Evolutionary conservation across 352 stramenopile species (phyloP).

Genomic region (Phytophthora foliorum): DNA sequence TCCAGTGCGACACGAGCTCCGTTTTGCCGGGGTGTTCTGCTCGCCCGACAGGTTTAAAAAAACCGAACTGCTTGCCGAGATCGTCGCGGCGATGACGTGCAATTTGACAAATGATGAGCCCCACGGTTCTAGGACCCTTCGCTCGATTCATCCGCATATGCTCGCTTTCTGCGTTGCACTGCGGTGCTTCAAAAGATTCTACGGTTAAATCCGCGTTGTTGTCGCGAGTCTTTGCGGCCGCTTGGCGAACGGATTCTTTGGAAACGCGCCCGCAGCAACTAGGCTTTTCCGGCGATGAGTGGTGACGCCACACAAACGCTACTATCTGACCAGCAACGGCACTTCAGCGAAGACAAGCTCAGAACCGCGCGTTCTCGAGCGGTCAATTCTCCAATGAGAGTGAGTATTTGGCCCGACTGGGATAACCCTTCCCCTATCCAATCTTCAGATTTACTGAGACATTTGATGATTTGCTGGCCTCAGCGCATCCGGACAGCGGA

Average conservation of each 20-base stretch:
- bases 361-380: neutral
- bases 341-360: neutral
- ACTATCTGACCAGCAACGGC: neutral
- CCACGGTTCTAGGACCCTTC: too few relatives aligned
- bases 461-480: neutral
- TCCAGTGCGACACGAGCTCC: constrained; percentile 8
- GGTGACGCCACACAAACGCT: neutral
- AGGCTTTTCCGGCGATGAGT: neutral
- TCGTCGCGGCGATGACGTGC: too few relatives aligned
- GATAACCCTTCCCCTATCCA: neutral
- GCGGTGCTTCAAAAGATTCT: neutral
- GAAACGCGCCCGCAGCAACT: neutral
- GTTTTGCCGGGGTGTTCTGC: constrained; percentile 5
- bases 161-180: too few relatives aligned
- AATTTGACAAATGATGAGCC: neutral
- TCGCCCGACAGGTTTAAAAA: too few relatives aligned
- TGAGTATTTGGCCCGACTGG: neutral
- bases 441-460: neutral
- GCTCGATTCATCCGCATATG: too few relatives aligned
- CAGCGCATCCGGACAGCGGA: neutral
- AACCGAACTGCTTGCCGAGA: too few relatives aligned
- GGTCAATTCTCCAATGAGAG: neutral
- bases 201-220: constrained; percentile 5
- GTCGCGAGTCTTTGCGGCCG: constrained; percentile 13
- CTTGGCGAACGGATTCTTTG: constrained; percentile 6